Percentiles rank a stretch among this genome's conserved stretches.
phyloP scores from a whole-genome alignment of 306 rosid species.

The Dalbergia cultrata region DNA sequence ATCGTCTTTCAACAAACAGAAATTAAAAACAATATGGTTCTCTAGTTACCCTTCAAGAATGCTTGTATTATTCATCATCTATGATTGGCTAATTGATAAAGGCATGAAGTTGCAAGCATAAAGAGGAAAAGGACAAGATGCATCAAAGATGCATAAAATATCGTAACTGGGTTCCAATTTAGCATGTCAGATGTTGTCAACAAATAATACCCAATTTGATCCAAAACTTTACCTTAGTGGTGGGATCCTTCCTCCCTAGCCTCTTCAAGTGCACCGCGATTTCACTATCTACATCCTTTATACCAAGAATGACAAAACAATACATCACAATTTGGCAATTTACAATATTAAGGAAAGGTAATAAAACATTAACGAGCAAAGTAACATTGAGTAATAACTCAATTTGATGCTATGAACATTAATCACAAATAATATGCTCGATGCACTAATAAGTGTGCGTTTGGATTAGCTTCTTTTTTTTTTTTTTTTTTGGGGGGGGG shows the following conservation, averaged over 20 bases:
- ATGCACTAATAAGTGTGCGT: neutral
- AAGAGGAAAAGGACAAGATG: neutral
- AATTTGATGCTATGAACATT: conserved; percentile 17
- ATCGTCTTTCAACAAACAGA: conserved; percentile 22
- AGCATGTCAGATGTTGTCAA: conserved; percentile 4
- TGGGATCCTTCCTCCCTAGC: conserved; percentile 92
- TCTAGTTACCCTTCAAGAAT: conserved; percentile 9
- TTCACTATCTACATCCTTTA: conserved; percentile 90
- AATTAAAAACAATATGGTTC: conserved; percentile 13
- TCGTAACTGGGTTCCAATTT: conserved; percentile 13
- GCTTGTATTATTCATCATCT: conserved; percentile 16
- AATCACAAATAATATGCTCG: neutral
- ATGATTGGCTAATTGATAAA: conserved; percentile 1
- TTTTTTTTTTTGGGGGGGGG: too few species aligned
- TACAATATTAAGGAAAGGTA: neutral
- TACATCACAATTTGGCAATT: neutral
- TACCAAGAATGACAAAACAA: conserved; percentile 21
- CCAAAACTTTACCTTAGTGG: conserved; percentile 76
- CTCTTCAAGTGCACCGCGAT: conserved; percentile 90
- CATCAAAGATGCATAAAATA: conserved; percentile 26
- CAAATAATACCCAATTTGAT: conserved; percentile 2
- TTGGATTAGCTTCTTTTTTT: too few species aligned
- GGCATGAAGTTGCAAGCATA: neutral
- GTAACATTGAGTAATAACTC: neutral
- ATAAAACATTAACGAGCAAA: conserved; percentile 1